Evolutionary conservation across 345 rosid species (phyloP), one percentile per base, ranked within the genome.

Genomic region (Salix purpurea): DNA sequence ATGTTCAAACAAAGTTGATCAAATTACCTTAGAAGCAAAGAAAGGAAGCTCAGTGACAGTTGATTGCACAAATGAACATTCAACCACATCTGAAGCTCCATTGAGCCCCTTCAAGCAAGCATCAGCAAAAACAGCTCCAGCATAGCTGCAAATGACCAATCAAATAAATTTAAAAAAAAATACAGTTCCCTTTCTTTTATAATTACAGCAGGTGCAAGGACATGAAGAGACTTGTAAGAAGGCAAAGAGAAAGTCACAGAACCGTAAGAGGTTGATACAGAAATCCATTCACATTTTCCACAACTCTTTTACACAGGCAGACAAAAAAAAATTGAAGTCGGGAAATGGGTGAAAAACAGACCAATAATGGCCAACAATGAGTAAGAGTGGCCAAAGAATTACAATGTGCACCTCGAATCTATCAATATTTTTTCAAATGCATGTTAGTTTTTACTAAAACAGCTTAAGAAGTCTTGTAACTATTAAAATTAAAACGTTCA

Each of bases 71-170:
- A 78, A 94, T 37, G 98, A 83, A 79, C 94, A 91, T 78, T 93
- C 92, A 37, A 93, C 85, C 7, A 91, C 90, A 72, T 91, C 86
- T 14, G 94, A 95, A 78, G 90, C 94, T 23, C 94, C 95, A 77
- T 91, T 91, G 64, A 93, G 91, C 28, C 94, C 97, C 85, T 89
- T 89, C 70, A 90, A 86, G 88, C 97, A 90, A 23, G 98, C 90
- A 85, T 93, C 96, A 26, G 94, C 98, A 72, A 93, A 91, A 61
- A 91, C 76, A 70, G 98, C 98, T 77, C 97, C 98, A 2, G 94
- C 98, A 84, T 90, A 93, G 73, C 95, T 93, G 82, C 56, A 76
- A 79, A 74, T 74, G 72, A 26, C 32, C 61, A 61, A 52, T 13
- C n/a, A 78, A 23, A 50, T 18, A 48, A 19, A 19, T 46, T 18